Percentiles rank a stretch among this genome's conserved stretches.
These are phyloP conservation scores for Irineochytrium annulatum DNA, from an alignment of 192 early-diverging fungal species.

Conservation along the genomic window DNA sequence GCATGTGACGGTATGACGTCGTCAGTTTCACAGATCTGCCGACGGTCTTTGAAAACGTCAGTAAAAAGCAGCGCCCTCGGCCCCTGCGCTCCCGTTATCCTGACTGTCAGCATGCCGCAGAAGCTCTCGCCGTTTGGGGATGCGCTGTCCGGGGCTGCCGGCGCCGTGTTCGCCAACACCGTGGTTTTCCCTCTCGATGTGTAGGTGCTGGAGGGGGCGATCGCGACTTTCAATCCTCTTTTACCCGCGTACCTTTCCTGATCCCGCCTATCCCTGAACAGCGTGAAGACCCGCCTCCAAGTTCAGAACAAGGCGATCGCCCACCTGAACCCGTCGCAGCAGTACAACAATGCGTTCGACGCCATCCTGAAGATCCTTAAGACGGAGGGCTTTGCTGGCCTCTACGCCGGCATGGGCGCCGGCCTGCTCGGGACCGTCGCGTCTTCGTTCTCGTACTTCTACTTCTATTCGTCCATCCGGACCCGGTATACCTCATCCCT, in stretches of 20 bases:
- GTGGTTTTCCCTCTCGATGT: conserved; percentile 95
- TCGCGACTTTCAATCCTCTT: conserved; percentile 21
- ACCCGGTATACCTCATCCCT: conserved; percentile 46
- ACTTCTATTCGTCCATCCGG: conserved; percentile 63
- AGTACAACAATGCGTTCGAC: conserved; percentile 66
- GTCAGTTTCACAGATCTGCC: too few relatives aligned
- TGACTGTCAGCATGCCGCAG: too few relatives aligned
- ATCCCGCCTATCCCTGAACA: conserved; percentile 14
- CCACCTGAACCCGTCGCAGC: conserved; percentile 24
- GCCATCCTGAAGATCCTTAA: conserved; percentile 79
- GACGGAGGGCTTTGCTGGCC: conserved; percentile 77
- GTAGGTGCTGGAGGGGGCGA: conserved; percentile 44
- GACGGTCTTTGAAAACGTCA: too few relatives aligned
- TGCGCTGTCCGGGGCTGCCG: conserved; percentile 85
- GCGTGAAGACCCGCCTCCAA: conserved; percentile 94
- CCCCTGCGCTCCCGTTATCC: too few relatives aligned
- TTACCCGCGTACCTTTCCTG: too few relatives aligned
- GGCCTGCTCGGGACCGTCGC: conserved; percentile 66
- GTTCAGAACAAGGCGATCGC: conserved; percentile 73
- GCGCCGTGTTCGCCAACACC: conserved; percentile 86
- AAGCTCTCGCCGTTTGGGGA: conserved; percentile 81
- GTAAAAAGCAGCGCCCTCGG: too few relatives aligned
- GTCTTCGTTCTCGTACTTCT: conserved; percentile 57
- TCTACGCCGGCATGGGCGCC: conserved; percentile 84
- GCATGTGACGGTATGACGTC: too few relatives aligned